Evolutionary conservation across 2,329 filamentous ascomycete species (phyloP).

Genomic region (Fusarium odoratissimum): DNA sequence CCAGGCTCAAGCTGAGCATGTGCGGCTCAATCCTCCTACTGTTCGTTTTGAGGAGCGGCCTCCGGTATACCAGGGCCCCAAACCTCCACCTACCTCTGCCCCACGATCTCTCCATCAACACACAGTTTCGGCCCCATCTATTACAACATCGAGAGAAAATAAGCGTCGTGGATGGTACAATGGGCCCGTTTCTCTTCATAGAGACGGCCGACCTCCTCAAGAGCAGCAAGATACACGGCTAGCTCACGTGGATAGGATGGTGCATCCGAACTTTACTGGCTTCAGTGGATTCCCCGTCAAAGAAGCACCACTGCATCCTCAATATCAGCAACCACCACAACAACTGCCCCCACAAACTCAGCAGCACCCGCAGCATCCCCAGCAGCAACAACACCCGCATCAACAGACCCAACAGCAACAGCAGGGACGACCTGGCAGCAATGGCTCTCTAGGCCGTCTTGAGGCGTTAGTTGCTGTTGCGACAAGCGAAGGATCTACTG

Average conservation of each 20-base stretch:
- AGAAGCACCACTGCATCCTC: slow-evolving; percentile 48
- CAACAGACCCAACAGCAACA: slow-evolving; percentile 45
- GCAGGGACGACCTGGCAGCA: slow-evolving; percentile 46
- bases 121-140: slow-evolving; percentile 69
- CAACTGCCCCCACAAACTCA: slow-evolving; percentile 23
- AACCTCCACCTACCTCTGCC: slow-evolving; percentile 46
- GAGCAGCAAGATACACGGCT: slow-evolving; percentile 49
- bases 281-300: slow-evolving; percentile 63
- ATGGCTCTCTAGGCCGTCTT: slow-evolving; percentile 53
- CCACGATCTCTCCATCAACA: slow-evolving; percentile 62
- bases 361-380: slow-evolving; percentile 23
- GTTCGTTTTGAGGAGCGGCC: slow-evolving; percentile 67
- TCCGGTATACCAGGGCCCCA: slow-evolving; percentile 48
- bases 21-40: slow-evolving; percentile 57
- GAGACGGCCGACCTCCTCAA: slow-evolving; percentile 49
- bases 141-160: slow-evolving; percentile 66
- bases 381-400: slow-evolving; percentile 42
- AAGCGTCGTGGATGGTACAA: slow-evolving; percentile 82
- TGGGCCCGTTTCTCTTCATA: slow-evolving; percentile 56
- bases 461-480: slow-evolving; percentile 59
- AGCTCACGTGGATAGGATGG: slow-evolving; percentile 66
- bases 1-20: slow-evolving; percentile 65
- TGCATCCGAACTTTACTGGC: slow-evolving; percentile 66
- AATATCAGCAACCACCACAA: slow-evolving; percentile 32
- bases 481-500: slow-evolving; percentile 57